Evolutionary conservation across 2,329 filamentous ascomycete genomes (phyloP), one percentile per base, ranked within the genome.

Genomic region (Ophiostoma sp.): DNA sequence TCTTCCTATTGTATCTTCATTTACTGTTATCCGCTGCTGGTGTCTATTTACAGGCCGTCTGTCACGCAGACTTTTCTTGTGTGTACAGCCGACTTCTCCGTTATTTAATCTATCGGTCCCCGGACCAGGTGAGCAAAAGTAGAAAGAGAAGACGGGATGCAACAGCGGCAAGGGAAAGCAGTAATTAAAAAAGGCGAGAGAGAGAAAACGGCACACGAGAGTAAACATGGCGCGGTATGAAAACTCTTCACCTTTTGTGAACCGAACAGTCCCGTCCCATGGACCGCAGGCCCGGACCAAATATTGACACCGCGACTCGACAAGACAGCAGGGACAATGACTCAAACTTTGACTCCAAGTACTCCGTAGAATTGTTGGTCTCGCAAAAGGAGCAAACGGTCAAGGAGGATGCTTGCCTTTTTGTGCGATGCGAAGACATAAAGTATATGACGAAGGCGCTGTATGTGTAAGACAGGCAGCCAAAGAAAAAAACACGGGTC

Each of bases 221-320:
- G 9, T 28, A 48, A 61, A 19, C 25, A 45, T 9, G 36, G 17
- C n/a, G n/a, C 19, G 33, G 52, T 28, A 36, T 39, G 50, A 42
- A 61, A 28, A 25, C 8, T 70, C n/a, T 70, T 15, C 9, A n/a
- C 50, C n/a, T 31, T n/a, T 9, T 28, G 12, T 45, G 19, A 70
- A 59, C 50, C 50, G n/a, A 59, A 31, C 36, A 70, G n/a, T 42
- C 50, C 31, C 50, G 68, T 70, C 7, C 68, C 59, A 64, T 64
- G 59, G 59, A 64, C 59, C n/a, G 57, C 31, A 61, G 57, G 25
- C 55, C 25, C 55, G 25, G 55, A 57, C 39, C 11, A 8, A 42
- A 42, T 8, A 42, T 11, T 42, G 11, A 2, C 39, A 15, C 11
- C 39, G 39, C 39, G 39, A 42, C 39, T 42, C 39, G 7, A 42